These are phyloP conservation scores for Phytophthora aleatoria DNA, from an alignment of 352 stramenopile genomes.

Conservation along the genomic window DNA sequence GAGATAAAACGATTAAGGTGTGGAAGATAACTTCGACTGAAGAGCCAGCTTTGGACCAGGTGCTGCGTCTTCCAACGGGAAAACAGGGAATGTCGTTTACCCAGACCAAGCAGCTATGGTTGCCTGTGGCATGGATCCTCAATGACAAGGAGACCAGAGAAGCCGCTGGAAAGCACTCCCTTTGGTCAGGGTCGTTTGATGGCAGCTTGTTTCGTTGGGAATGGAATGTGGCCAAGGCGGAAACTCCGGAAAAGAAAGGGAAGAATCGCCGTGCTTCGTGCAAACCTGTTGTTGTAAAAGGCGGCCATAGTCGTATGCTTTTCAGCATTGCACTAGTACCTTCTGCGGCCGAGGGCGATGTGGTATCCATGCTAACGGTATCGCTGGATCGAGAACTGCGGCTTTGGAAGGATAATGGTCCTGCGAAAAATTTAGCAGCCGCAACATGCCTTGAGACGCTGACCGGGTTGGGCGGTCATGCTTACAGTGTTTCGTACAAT, in stretches of 20 bases:
- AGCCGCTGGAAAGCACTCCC: slow-evolving; percentile 22
- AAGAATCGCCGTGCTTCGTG: slow-evolving; percentile 22
- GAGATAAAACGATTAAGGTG: slow-evolving; percentile 73
- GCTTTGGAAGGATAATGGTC: slow-evolving; percentile 49
- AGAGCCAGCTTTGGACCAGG: slow-evolving; percentile 32
- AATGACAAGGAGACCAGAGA: neutral
- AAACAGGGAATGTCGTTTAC: slow-evolving; percentile 67
- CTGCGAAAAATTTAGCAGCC: slow-evolving; percentile 10
- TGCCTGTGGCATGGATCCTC: slow-evolving; percentile 68
- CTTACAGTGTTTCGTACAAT: slow-evolving; percentile 61
- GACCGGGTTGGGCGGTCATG: slow-evolving; percentile 62
- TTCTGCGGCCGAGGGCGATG: neutral
- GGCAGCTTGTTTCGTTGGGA: slow-evolving; percentile 71
- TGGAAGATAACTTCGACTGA: slow-evolving; percentile 39
- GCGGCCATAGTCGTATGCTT: slow-evolving; percentile 64
- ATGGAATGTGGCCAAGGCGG: slow-evolving; percentile 31
- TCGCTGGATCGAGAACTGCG: slow-evolving; percentile 74
- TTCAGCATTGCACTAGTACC: slow-evolving; percentile 62
- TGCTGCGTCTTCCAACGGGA: slow-evolving; percentile 56
- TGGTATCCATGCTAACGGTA: slow-evolving; percentile 52
- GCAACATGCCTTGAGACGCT: slow-evolving; percentile 49
- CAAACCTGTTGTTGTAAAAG: slow-evolving; percentile 61
- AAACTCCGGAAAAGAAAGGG: slow-evolving; percentile 18
- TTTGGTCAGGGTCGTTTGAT: slow-evolving; percentile 78
- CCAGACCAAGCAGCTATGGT: slow-evolving; percentile 75